phyloP scores from a whole-genome alignment of 805 yeast species.

The Myxozyma geophila region DNA sequence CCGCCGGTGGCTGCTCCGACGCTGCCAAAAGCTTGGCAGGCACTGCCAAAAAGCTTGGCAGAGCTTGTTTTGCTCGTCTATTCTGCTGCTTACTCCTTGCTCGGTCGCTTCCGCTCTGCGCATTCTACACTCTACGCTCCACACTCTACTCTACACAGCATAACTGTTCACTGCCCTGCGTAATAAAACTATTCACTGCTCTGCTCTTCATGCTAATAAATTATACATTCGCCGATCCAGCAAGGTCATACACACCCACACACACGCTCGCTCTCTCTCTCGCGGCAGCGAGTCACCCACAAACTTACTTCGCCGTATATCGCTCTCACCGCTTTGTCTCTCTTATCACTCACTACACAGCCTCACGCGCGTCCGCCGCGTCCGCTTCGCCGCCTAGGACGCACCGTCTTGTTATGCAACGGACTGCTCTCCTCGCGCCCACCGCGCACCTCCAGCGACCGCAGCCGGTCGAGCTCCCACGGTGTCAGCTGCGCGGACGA shows the following conservation, averaged over 20 bases:
- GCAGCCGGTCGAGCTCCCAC: conserved; percentile 31
- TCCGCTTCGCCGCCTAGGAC: conserved; percentile 9
- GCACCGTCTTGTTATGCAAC: conserved; percentile 15
- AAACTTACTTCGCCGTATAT: too few relatives aligned
- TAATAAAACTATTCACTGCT: too few relatives aligned
- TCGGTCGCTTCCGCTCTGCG: background rate
- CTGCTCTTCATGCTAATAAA: too few relatives aligned
- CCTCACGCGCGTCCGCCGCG: background rate
- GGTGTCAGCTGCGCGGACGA: conserved; percentile 25
- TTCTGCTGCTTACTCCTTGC: background rate
- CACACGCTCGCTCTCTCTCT: too few relatives aligned
- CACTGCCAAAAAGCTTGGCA: conserved; percentile 19
- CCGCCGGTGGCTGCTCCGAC: background rate
- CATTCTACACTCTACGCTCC: too few relatives aligned
- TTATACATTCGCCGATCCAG: too few relatives aligned
- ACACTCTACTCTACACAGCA: too few relatives aligned
- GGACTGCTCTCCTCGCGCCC: conserved; percentile 15
- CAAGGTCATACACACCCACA: too few relatives aligned
- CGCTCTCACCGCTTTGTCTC: too few relatives aligned
- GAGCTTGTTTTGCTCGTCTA: conserved; percentile 9
- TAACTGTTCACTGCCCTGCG: too few relatives aligned
- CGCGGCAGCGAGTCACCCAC: too few relatives aligned
- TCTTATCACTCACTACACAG: background rate
- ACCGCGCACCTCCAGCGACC: conserved; percentile 9
- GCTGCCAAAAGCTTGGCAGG: conserved; percentile 25